Base-by-base conservation (phyloP, 2,329 filamentous ascomycete genomes). In the Fusarium cyanostomum region DNA sequence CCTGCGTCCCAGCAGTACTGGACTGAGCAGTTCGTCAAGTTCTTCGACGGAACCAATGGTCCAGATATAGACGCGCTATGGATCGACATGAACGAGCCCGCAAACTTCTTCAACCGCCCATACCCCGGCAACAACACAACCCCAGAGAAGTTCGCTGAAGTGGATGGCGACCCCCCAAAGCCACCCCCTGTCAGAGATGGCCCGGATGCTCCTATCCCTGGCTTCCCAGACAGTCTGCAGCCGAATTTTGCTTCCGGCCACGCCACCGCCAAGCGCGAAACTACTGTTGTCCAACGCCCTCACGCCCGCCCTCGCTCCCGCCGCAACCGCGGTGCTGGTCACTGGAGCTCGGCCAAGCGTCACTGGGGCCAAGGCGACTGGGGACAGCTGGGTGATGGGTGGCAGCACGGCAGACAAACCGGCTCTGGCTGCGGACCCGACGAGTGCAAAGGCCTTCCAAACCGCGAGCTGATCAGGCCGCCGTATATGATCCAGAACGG, bases 51-150 rank as follows among this genome's bases (percentile, higher is more conserved):
- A 0, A 78, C 85, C 0, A 81, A 78, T 2, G 91, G 91, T 11
- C 81, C 94, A 6, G 85, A 94, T 64, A 89, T 94, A 44, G 91
- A 94, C 62, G 91, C 84, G 2, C 78, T 94, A 2, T 93, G 90
- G 89, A 91, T 91, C 54, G 89, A 92, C 70, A 87, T 87, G 84
- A 81, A 84, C 80, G 73, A 75, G 21, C 72, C 73, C 0, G 64
- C 72, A 21, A 75, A 75, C 65, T 76, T 76, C 45, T 76, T 69
- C 67, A 66, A 70, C 50, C 59, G 68, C 7, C 68, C 68, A 7
- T 70, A 70, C 21, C 67, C 67, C 71, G 79, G 41, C 63, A 87
- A 80, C 30, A 75, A 79, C 48, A 72, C 67, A 1, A 70, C 65
- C 0, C 69, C 69, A 0, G 69, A 70, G 46, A 43, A 68, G 7